These are phyloP conservation scores for Linum tenue DNA, from an alignment of 345 rosid genomes.

Conservation along the genomic window DNA sequence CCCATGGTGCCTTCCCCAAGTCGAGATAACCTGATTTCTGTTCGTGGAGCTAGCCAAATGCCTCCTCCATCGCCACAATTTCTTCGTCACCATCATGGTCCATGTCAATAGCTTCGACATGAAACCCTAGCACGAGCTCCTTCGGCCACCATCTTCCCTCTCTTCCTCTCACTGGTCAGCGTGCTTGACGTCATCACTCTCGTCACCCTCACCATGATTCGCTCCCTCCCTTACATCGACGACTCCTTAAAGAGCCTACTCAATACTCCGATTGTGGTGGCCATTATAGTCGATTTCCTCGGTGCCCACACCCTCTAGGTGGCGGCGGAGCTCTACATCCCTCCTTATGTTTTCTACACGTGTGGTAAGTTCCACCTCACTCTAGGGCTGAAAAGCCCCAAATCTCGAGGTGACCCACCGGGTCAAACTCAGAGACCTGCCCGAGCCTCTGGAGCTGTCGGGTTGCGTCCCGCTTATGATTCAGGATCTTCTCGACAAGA, in stretches of 20 bases:
- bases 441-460: conserved; percentile 29
- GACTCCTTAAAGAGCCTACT: conserved; percentile 17
- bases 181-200: conserved; percentile 26
- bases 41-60: conserved; percentile 31
- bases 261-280: conserved; percentile 10
- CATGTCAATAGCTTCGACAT: conserved; percentile 19
- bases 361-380: conserved; percentile 26
- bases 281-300: conserved; percentile 35
- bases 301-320: conserved; percentile 31
- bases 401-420: conserved; percentile 24
- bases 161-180: conserved; percentile 34
- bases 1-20: conserved; percentile 36
- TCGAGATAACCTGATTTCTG: conserved; percentile 45
- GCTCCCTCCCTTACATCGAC: conserved; percentile 30
- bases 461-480: conserved; percentile 34
- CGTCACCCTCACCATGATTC: conserved; percentile 26
- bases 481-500: conserved; percentile 29
- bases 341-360: conserved; percentile 29
- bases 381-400: conserved; percentile 21
- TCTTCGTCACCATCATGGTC: conserved; percentile 33
- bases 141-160: conserved; percentile 28
- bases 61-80: conserved; percentile 20
- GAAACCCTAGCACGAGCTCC: conserved; percentile 18
- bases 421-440: conserved; percentile 25
- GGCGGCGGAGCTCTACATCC: conserved; percentile 22